Evolutionary conservation across 1,139 yeast species (phyloP), one percentile per base, ranked within the genome.

Genomic region (Debaryomycetaceae sp.): DNA sequence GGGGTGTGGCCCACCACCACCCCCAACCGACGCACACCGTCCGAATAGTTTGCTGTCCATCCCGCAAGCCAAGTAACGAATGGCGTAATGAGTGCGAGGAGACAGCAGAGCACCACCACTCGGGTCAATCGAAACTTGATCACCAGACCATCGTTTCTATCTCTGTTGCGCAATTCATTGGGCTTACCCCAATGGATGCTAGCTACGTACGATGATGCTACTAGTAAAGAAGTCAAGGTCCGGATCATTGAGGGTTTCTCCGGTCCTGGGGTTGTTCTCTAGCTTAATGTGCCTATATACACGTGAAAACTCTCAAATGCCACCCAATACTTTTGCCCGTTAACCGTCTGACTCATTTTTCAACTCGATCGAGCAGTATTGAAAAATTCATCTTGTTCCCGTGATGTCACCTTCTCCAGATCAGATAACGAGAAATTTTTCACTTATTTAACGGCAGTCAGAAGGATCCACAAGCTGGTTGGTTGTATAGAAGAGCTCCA

Each of bases 81-180:
- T 3, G 26, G 26, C 26, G 26, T 22, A 11, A 22, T 11, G 11
- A 22, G 7, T 3, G 11, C 26, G 11, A 22, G 26, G 26, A 3
- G 11, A 22, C 26, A 22, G 26, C 26, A 22, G 26, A 22, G 26
- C 7, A 8, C 11, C 2, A 56, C 42, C 14, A 75, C 63, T 22
- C 81, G 63, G 13, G 41, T 45, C 24, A 68, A 50, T 22, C 81
- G 61, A 40, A 72, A 67, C 9, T 44, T 40, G 4, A 71, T 56
- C 18, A 73, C 72, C 1, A 16, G 44, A 0, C 75, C 72, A 40
- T 80, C 77, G 56, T 83, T 72, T 39, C 86, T 56, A 35, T 63
- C 64, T 33, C 48, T 52, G 5, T 53, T 53, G 4, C 37, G 53
- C 26, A 58, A 36, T 3, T 37, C 17, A 3, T 32, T 42, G 0